A percentile compares a stretch with the other conserved stretches of the same genome.
Conservation (phyloP, 148 eudicot species). For the Cornus controversa region DNA sequence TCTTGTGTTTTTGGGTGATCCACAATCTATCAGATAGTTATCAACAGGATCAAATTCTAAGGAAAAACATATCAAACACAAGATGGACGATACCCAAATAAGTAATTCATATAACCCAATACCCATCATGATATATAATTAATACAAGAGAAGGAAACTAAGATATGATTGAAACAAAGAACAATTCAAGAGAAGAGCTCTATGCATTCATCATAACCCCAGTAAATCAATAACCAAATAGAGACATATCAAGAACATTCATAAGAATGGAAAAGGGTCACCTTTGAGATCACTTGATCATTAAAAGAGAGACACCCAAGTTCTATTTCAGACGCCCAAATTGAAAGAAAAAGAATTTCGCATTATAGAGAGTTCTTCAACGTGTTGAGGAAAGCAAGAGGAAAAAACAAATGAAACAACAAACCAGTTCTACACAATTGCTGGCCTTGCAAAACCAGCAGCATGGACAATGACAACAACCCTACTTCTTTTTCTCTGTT, state of each 20-base stretch:
- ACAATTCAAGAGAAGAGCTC: neutral
- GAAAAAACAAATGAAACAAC: too few relatives aligned
- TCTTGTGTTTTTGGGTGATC: slow-evolving; percentile 42
- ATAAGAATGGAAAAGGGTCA: neutral
- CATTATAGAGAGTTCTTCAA: neutral
- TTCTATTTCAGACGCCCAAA: neutral
- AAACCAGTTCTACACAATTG: too few relatives aligned
- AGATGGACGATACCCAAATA: slow-evolving; percentile 24
- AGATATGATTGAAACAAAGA: too few relatives aligned
- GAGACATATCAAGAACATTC: neutral
- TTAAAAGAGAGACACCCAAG: neutral
- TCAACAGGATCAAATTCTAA: slow-evolving; percentile 45
- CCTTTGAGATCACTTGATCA: slow-evolving; percentile 8
- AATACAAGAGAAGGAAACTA: neutral
- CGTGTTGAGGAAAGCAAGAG: too few relatives aligned
- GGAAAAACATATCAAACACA: slow-evolving; percentile 42
- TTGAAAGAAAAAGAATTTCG: neutral
- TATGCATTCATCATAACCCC: neutral
- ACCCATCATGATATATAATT: slow-evolving; percentile 9
- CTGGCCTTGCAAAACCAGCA: neutral
- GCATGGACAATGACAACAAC: neutral
- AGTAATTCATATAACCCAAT: neutral
- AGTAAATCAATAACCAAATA: neutral
- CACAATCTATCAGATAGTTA: slow-evolving; percentile 54
- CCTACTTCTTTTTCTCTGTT: neutral